Evolutionary conservation across 2,329 filamentous ascomycete species (phyloP), one percentile per base, ranked within the genome.

Genomic region (Botryotinia calthae): DNA sequence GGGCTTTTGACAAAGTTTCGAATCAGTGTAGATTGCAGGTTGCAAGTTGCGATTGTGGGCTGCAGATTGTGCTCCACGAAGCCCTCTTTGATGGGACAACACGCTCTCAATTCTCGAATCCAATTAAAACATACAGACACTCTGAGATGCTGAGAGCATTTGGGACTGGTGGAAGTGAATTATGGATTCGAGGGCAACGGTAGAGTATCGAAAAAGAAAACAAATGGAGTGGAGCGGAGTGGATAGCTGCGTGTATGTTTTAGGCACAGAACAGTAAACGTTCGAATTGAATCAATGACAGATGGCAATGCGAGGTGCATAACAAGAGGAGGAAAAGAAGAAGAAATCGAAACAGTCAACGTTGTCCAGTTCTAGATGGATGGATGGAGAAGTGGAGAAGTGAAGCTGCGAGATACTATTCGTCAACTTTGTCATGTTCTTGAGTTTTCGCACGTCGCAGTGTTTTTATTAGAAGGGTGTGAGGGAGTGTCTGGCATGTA

Each of bases 261-360:
- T 37, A 16, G 37, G 31, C 25, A 5, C 31, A 37, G 34, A 25
- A 34, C 9, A 18, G 25, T 64, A 6, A 64, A n/a, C 62, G n/a
- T 31, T 64, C 40, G 62, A 56, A 56, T 28, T 18, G 51, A 28
- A 42, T 64, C 40, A 64, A 64, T 64, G 62, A 64, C 40, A 44
- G 62, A 63, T 63, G 61, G 61, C 61, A 44, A 63, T 63, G 61
- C 61, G 61, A 63, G n/a, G n/a, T 46, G 40, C n/a, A 16, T 14
- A 18, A 20, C 34, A 42, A 20, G 37, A 42, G 28, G 31, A 59
- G 37, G 25, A 28, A 28, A 61, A n/a, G 58, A 40, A 61, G 58
- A 22, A 40, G 58, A 4, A n/a, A 40, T 56, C n/a, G 51, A 56
- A 56, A 56, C 51, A n/a, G 58, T n/a, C 22, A 40, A 40, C 34